Conservation (phyloP, 1,284 basidiomycete species). For the Ganoderma lucidum region DNA sequence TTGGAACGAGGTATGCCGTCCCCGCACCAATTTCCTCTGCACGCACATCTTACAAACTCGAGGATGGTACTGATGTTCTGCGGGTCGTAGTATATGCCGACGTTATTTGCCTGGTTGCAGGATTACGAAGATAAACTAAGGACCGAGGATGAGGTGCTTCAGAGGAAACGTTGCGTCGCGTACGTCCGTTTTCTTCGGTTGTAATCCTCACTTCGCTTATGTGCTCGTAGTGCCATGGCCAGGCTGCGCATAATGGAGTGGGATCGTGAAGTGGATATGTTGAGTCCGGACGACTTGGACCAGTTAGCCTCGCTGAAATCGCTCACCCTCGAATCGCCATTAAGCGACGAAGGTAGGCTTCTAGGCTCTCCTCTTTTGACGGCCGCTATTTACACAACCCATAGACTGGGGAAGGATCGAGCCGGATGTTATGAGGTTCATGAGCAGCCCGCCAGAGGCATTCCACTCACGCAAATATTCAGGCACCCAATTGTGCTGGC, state of each 20-base stretch:
- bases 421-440: not conserved
- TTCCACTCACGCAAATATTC: not conserved
- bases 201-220: not conserved
- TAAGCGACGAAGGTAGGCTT: not conserved
- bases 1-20: conserved; percentile 1
- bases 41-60: not conserved
- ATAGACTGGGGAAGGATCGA: not conserved
- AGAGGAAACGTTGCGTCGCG: not conserved
- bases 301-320: not conserved
- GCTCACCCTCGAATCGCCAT: not conserved
- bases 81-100: not conserved
- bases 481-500: not conserved
- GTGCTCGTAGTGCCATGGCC: not conserved
- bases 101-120: not conserved
- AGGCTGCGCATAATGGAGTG: not conserved
- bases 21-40: not conserved
- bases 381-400: not conserved
- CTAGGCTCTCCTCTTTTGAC: not conserved
- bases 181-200: not conserved
- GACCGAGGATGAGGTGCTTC: not conserved
- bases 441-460: not conserved
- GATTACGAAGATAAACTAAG: not conserved
- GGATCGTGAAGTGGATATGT: not conserved
- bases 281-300: not conserved
- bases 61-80: not conserved